These are phyloP conservation scores for Fraxinus baroniana DNA, from an alignment of 305 asterid genomes.

Conservation along the genomic window DNA sequence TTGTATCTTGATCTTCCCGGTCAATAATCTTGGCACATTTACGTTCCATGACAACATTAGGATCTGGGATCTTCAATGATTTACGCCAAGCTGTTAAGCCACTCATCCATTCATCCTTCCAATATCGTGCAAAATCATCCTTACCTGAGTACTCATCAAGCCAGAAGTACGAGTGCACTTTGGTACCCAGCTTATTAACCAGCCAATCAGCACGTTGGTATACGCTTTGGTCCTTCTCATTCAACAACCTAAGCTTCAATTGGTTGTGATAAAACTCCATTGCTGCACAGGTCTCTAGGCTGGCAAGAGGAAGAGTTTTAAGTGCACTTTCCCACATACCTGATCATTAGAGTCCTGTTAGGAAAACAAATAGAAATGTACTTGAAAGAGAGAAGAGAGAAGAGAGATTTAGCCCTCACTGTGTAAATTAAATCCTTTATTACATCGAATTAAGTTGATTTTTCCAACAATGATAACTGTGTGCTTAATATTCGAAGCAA, in stretches of 20 bases:
- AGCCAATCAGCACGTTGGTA: conserved; percentile 87
- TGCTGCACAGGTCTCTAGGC: conserved; percentile 82
- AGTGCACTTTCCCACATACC: conserved; percentile 64
- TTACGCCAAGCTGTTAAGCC: conserved; percentile 84
- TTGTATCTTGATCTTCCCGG: conserved; percentile 35
- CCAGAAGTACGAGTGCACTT: conserved; percentile 92
- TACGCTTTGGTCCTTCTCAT: conserved; percentile 55
- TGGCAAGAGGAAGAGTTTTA: conserved; percentile 70
- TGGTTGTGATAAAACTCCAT: conserved; percentile 86
- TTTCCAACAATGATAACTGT: background rate
- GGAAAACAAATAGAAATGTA: conserved; percentile 3
- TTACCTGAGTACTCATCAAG: conserved; percentile 81
- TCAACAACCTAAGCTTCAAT: conserved; percentile 67
- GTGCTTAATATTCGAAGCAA: conserved; percentile 1
- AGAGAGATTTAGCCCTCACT: background rate
- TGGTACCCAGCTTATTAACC: conserved; percentile 73
- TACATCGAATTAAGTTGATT: background rate
- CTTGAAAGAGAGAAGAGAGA: background rate
- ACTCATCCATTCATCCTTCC: conserved; percentile 85
- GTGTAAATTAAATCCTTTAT: background rate
- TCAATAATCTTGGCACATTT: conserved; percentile 54
- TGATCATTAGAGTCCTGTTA: conserved; percentile 33
- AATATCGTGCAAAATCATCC: conserved; percentile 77
- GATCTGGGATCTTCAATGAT: conserved; percentile 64
- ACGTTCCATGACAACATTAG: conserved; percentile 57